Percentiles rank a stretch among this genome's conserved stretches.
These are phyloP conservation scores for Daedaleopsis sinensis DNA, from an alignment of 768 basidiomycete genomes.

Conservation along the genomic window DNA sequence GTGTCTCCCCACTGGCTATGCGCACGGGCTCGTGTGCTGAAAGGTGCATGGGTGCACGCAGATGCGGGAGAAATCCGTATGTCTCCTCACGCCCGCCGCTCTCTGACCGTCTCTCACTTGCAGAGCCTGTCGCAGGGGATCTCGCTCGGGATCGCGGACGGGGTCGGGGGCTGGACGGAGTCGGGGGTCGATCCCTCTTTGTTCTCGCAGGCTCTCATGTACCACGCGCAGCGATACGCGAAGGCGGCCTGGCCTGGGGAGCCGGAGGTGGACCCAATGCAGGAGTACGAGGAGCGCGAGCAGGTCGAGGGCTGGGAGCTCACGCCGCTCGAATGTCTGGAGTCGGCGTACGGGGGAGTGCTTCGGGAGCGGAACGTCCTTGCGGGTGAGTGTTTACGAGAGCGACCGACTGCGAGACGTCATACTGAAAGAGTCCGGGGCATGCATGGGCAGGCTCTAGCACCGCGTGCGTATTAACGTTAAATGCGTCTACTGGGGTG, in stretches of 20 bases:
- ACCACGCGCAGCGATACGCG: conserved; percentile 75
- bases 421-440: conserved; percentile 10
- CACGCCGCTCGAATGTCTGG: conserved; percentile 69
- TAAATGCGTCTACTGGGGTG: conserved; percentile 75
- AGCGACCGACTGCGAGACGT: not conserved
- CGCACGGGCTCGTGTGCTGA: conserved; percentile 8
- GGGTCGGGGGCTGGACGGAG: conserved; percentile 91
- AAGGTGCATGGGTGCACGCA: conserved; percentile 31
- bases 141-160: conserved; percentile 86
- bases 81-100: conserved; percentile 31
- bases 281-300: conserved; percentile 69
- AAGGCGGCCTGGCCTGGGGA: conserved; percentile 80
- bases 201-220: conserved; percentile 92
- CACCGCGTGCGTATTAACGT: conserved; percentile 75
- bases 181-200: conserved; percentile 85
- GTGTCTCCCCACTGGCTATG: conserved; percentile 27
- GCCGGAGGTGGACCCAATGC: conserved; percentile 77
- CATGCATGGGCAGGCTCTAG: conserved; percentile 65
- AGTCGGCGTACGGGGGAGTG: conserved; percentile 72
- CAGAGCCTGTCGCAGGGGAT: conserved; percentile 53
- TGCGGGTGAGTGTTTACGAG: conserved; percentile 25
- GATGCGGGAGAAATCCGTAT: conserved; percentile 82
- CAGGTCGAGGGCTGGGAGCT: conserved; percentile 70
- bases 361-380: conserved; percentile 59
- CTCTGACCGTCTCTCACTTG: conserved; percentile 18